Evolutionary conservation across 345 rosid species (phyloP).

Genomic region (Eucalyptus brandiana): DNA sequence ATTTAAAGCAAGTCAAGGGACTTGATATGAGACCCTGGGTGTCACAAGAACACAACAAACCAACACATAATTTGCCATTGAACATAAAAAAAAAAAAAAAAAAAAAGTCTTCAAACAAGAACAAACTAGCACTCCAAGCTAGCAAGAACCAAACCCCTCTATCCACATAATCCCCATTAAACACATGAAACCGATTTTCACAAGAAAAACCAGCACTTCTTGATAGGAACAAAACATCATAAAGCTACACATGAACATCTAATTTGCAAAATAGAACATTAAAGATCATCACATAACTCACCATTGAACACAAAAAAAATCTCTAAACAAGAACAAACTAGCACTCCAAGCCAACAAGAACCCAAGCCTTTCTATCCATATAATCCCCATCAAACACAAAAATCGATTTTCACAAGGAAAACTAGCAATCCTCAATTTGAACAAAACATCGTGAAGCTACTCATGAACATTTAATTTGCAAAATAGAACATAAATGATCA

Average conservation of each 20-base stretch:
- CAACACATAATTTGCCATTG: slow-evolving; percentile 13
- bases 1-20: too few species aligned
- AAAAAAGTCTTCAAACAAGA: too few species aligned
- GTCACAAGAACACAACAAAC: too few species aligned
- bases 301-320: neutral
- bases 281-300: slow-evolving; percentile 9
- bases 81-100: too few species aligned
- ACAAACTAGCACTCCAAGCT: slow-evolving; percentile 42
- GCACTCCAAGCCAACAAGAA: slow-evolving; percentile 66
- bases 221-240: slow-evolving; percentile 53
- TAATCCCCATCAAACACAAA: slow-evolving; percentile 93
- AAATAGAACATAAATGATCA: too few species aligned
- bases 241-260: slow-evolving; percentile 84
- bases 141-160: slow-evolving; percentile 90
- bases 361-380: slow-evolving; percentile 98
- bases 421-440: slow-evolving; percentile 45
- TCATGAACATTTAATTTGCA: slow-evolving; percentile 41
- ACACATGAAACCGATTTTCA: slow-evolving; percentile 51
- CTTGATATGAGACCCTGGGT: too few species aligned
- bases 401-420: slow-evolving; percentile 50
- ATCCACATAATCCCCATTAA: slow-evolving; percentile 92
- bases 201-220: slow-evolving; percentile 59
- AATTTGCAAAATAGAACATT: slow-evolving; percentile 50
- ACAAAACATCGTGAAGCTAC: slow-evolving; percentile 75
- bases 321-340: neutral